Conservation (phyloP, 2,329 filamentous ascomycete species). For the Trichophyton simii region DNA sequence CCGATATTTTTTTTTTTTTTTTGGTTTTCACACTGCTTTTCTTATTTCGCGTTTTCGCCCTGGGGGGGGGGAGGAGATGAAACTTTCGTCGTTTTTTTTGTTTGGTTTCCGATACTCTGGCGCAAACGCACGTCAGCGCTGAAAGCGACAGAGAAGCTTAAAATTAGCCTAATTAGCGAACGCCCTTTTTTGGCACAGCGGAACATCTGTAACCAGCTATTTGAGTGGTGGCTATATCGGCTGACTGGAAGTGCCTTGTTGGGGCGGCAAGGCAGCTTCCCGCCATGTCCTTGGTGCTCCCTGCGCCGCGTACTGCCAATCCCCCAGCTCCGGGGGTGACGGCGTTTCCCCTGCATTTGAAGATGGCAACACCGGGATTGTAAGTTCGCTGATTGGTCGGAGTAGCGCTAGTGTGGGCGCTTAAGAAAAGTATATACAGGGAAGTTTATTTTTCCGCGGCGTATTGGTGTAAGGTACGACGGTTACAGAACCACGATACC, state of each 20-base stretch:
- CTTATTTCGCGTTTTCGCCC: background rate
- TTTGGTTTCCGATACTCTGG: background rate
- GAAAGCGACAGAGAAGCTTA: background rate
- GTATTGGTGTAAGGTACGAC: background rate
- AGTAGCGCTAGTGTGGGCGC: constrained; percentile 1
- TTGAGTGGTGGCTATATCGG: background rate
- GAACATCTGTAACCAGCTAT: background rate
- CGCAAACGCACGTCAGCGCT: background rate
- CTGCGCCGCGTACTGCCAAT: background rate
- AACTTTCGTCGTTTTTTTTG: background rate
- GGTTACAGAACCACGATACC: background rate
- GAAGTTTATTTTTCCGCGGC: background rate
- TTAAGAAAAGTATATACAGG: background rate
- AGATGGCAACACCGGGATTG: background rate
- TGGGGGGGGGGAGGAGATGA: background rate
- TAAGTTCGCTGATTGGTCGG: background rate
- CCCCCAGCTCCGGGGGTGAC: background rate
- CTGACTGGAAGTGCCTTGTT: background rate
- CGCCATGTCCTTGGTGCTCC: background rate
- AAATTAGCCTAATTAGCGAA: background rate
- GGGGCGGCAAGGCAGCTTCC: background rate
- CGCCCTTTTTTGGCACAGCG: background rate
- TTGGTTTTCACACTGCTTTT: no score
- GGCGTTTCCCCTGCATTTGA: background rate
- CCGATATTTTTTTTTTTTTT: no score